These are phyloP conservation scores for Solanum ahanhuiri DNA, from an alignment of 257 asterid genomes.

Conservation along the genomic window DNA sequence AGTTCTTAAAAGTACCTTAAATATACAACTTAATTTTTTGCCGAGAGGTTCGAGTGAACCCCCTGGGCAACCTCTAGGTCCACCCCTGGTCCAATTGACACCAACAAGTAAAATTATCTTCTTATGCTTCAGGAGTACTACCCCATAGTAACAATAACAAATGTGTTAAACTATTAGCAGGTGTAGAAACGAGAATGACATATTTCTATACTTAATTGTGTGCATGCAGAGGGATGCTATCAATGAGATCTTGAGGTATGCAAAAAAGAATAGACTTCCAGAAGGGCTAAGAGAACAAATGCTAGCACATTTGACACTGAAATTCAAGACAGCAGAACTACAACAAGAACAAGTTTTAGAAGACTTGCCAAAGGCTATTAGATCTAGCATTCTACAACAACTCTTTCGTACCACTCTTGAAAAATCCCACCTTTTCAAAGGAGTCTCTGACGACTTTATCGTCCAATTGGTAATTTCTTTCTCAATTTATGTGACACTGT, in stretches of 20 bases:
- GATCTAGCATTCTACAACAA: constrained; percentile 83
- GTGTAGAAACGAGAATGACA: neutral
- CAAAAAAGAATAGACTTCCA: constrained; percentile 83
- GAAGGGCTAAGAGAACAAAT: constrained; percentile 78
- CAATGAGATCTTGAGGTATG: constrained; percentile 57
- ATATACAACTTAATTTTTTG: too few relatives aligned
- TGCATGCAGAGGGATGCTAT: constrained; percentile 61
- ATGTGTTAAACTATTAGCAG: neutral
- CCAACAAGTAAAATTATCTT: neutral
- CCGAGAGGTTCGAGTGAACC: too few relatives aligned
- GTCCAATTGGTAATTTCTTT: constrained; percentile 62
- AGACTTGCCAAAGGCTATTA: constrained; percentile 82
- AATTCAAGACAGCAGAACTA: constrained; percentile 86
- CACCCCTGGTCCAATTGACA: neutral
- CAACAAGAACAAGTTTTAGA: constrained; percentile 86
- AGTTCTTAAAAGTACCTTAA: too few relatives aligned
- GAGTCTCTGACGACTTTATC: constrained; percentile 66
- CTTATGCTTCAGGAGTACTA: neutral
- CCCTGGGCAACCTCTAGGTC: too few relatives aligned
- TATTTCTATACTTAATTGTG: neutral
- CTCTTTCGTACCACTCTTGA: constrained; percentile 63
- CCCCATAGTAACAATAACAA: neutral
- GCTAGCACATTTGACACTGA: constrained; percentile 80
- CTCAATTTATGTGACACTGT: neutral
- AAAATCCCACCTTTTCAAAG: constrained; percentile 66